phyloP scores from a whole-genome alignment of 2,329 filamentous ascomycete genomes.

The Penicillium sp. region DNA sequence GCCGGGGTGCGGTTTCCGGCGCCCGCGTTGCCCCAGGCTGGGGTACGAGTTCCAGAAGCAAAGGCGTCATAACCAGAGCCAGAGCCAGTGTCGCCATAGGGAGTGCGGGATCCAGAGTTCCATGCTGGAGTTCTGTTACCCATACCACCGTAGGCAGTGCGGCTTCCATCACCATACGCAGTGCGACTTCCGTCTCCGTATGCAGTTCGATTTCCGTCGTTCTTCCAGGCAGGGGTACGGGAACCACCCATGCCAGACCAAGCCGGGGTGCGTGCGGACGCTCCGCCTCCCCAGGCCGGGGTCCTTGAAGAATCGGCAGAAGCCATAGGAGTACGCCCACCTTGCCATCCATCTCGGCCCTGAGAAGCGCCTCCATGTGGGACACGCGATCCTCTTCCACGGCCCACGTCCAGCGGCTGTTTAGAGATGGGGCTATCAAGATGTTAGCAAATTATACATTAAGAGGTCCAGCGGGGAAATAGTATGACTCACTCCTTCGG shows the following conservation, averaged over 20 bases:
- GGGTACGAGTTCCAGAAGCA: slow-evolving; percentile 72
- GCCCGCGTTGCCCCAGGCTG: slow-evolving; percentile 63
- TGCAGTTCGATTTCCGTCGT: slow-evolving; percentile 55
- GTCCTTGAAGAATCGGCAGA: slow-evolving; percentile 63
- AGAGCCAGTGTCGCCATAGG: slow-evolving; percentile 59
- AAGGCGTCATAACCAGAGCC: slow-evolving; percentile 67
- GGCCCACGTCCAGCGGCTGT: slow-evolving; percentile 70
- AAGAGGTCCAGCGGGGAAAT: slow-evolving; percentile 5
- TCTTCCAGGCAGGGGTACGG: slow-evolving; percentile 56
- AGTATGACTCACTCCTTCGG: slow-evolving; percentile 70
- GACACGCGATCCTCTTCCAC: slow-evolving; percentile 46
- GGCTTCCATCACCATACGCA: slow-evolving; percentile 67
- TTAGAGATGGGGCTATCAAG: slow-evolving; percentile 61
- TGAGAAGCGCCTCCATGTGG: slow-evolving; percentile 23
- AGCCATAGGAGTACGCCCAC: slow-evolving; percentile 68
- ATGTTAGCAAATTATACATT: slow-evolving; percentile 14
- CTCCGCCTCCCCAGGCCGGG: slow-evolving; percentile 68
- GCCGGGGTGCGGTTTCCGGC: slow-evolving; percentile 47
- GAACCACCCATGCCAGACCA: slow-evolving; percentile 47
- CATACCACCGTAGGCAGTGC: slow-evolving; percentile 69
- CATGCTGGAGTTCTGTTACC: slow-evolving; percentile 72
- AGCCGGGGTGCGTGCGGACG: slow-evolving; percentile 52
- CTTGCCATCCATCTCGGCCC: slow-evolving; percentile 51
- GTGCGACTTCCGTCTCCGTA: slow-evolving; percentile 67
- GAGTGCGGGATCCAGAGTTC: slow-evolving; percentile 76